Percentiles rank a stretch among this genome's conserved stretches.
Conservation (phyloP, 352 stramenopile species). For the Peronospora belbahrii region DNA sequence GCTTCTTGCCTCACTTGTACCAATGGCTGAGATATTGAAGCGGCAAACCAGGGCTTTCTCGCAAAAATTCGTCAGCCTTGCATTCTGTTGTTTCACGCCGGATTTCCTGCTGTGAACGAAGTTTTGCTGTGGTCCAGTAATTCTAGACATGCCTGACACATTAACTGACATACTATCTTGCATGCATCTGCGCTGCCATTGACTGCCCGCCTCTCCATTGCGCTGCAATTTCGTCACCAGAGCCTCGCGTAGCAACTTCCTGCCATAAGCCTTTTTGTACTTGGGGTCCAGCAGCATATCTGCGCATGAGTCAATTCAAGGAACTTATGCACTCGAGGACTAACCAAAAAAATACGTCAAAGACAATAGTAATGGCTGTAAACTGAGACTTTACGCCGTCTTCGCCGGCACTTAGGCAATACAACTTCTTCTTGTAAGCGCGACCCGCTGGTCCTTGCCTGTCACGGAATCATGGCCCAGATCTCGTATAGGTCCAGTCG, state of each 20-base stretch:
- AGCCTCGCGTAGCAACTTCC: conserved; percentile 55
- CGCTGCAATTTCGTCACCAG: conserved; percentile 59
- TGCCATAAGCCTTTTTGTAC: conserved; percentile 75
- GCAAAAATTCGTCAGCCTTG: conserved; percentile 46
- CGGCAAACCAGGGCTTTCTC: conserved; percentile 35
- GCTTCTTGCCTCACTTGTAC: conserved; percentile 65
- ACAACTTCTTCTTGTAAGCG: conserved; percentile 80
- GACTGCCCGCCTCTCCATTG: conserved; percentile 51
- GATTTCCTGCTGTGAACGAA: conserved; percentile 34
- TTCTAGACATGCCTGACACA: conserved; percentile 27
- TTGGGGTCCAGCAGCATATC: conserved; percentile 71
- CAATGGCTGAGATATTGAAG: conserved; percentile 52
- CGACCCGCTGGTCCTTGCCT: conserved; percentile 56
- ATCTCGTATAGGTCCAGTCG: conserved; percentile 65
- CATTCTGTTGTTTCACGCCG: conserved; percentile 24
- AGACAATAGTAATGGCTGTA: no score
- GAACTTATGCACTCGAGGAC: conserved; percentile 67
- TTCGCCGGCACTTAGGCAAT: conserved; percentile 70
- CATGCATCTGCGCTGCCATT: conserved; percentile 50
- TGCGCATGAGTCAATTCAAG: conserved; percentile 71
- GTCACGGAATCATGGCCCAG: conserved; percentile 57
- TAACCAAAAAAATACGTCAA: not conserved
- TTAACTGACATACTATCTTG: conserved; percentile 33
- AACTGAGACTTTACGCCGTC: conserved; percentile 36
- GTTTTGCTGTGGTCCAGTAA: conserved; percentile 48